Percentiles rank a stretch among this genome's conserved stretches.
Evolutionary conservation across 1,139 yeast species (phyloP).

Genomic region (Zygosaccharomyces pseudobailii): DNA sequence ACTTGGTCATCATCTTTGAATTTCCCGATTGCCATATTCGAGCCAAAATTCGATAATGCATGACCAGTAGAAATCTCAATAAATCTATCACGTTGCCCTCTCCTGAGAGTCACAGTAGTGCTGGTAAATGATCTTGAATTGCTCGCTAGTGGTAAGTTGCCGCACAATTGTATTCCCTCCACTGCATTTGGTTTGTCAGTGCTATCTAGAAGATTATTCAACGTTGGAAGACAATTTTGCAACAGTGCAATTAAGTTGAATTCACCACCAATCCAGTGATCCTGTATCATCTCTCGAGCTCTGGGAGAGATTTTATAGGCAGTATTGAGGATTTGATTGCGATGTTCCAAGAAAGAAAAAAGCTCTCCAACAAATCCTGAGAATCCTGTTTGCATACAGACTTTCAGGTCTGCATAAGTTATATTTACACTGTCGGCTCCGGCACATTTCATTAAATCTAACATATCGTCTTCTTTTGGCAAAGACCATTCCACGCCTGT

Average conservation of each 20-base stretch:
- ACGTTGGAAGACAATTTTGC: slow-evolving; percentile 16
- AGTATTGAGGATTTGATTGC: slow-evolving; percentile 12
- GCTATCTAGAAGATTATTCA: slow-evolving; percentile 11
- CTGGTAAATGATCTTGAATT: background rate
- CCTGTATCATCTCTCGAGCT: slow-evolving; percentile 20
- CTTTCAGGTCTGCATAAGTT: slow-evolving; percentile 27
- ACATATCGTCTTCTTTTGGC: slow-evolving; percentile 41
- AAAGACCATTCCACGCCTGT: slow-evolving; percentile 40
- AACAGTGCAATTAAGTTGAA: slow-evolving; percentile 18
- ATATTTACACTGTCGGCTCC: slow-evolving; percentile 12
- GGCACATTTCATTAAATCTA: slow-evolving; percentile 25
- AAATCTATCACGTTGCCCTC: background rate
- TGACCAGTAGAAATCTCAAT: slow-evolving; percentile 28
- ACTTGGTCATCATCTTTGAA: slow-evolving; percentile 35
- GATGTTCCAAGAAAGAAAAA: slow-evolving; percentile 11
- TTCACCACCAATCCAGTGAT: slow-evolving; percentile 26
- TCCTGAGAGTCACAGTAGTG: background rate
- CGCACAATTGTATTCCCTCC: slow-evolving; percentile 12
- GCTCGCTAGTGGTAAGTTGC: slow-evolving; percentile 17
- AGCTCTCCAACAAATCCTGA: slow-evolving; percentile 34
- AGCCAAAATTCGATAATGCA: slow-evolving; percentile 42
- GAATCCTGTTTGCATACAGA: slow-evolving; percentile 50
- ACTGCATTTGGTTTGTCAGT: background rate
- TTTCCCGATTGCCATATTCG: slow-evolving; percentile 38
- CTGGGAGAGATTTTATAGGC: slow-evolving; percentile 20